Evolutionary conservation across 2,329 filamentous ascomycete genomes (phyloP).

Genomic region (Talaromyces sp.): DNA sequence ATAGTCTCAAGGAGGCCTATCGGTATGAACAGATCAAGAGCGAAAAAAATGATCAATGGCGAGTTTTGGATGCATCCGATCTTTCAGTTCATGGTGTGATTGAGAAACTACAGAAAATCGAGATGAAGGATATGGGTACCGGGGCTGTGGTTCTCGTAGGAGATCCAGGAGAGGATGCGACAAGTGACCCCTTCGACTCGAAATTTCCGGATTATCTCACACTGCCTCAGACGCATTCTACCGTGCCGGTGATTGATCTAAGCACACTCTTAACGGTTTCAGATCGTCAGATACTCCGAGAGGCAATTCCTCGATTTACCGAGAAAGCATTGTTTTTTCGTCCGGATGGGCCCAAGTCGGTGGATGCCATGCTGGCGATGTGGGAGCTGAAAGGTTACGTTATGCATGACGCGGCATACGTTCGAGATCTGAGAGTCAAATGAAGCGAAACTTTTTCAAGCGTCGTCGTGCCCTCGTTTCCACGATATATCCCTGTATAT

Average conservation of each 20-base stretch:
- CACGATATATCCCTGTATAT: not conserved
- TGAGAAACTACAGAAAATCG: slow-evolving; percentile 5
- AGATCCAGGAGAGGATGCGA: not conserved
- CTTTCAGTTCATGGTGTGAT: slow-evolving; percentile 1
- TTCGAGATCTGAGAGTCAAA: not conserved
- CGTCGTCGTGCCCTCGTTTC: not conserved
- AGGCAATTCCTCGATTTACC: slow-evolving; percentile 28
- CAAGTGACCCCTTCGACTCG: not conserved
- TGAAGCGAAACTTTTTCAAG: too few species aligned
- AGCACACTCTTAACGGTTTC: slow-evolving; percentile 29
- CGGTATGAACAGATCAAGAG: slow-evolving; percentile 18
- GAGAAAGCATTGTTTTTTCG: slow-evolving; percentile 36
- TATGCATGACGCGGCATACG: slow-evolving; percentile 17
- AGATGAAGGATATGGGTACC: slow-evolving; percentile 15
- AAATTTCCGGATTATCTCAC: slow-evolving; percentile 28
- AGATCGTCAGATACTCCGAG: slow-evolving; percentile 31
- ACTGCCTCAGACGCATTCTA: slow-evolving; percentile 28
- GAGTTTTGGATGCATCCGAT: slow-evolving; percentile 3
- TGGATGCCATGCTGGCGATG: slow-evolving; percentile 33
- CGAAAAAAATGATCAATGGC: slow-evolving; percentile 5
- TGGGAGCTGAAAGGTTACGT: slow-evolving; percentile 40
- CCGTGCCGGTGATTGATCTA: slow-evolving; percentile 39
- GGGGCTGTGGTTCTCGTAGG: slow-evolving; percentile 15
- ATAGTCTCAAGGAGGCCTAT: slow-evolving; percentile 35
- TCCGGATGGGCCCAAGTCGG: slow-evolving; percentile 27